Evolutionary conservation across 345 rosid genomes (phyloP).

Genomic region (Aurinia saxatilis): DNA sequence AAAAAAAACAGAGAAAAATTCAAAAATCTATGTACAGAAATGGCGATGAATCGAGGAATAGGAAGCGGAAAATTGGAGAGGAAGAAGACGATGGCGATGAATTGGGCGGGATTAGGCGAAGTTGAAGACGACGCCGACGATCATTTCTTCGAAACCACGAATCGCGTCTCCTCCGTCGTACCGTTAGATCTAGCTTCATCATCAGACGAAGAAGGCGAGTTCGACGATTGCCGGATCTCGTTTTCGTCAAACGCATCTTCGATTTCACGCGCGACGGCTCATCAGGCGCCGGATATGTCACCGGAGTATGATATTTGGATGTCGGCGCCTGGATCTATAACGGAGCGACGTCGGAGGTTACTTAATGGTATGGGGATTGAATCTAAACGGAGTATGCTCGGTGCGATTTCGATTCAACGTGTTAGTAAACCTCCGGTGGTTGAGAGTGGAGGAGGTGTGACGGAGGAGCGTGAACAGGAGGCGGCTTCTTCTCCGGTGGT

Average conservation of each 20-base stretch:
- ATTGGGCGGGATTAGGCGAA: slow-evolving; percentile 63
- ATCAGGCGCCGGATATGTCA: slow-evolving; percentile 26
- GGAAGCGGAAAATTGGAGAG: slow-evolving; percentile 37
- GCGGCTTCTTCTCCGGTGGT: neutral
- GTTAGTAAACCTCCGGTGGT: slow-evolving; percentile 5
- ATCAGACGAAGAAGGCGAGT: slow-evolving; percentile 59
- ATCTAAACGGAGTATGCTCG: slow-evolving; percentile 32
- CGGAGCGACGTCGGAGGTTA: slow-evolving; percentile 62
- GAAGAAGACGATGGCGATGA: slow-evolving; percentile 61
- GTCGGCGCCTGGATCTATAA: slow-evolving; percentile 81
- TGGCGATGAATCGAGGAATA: slow-evolving; percentile 11
- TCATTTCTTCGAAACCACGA: slow-evolving; percentile 51
- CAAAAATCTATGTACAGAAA: slow-evolving; percentile 10
- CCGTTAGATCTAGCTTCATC: slow-evolving; percentile 56
- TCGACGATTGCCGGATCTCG: slow-evolving; percentile 64
- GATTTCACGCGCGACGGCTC: slow-evolving; percentile 15
- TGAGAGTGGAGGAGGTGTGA: slow-evolving; percentile 1
- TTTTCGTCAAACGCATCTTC: slow-evolving; percentile 45
- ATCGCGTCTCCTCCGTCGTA: slow-evolving; percentile 45
- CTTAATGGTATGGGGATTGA: slow-evolving; percentile 75
- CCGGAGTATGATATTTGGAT: slow-evolving; percentile 77
- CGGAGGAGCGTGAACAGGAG: neutral
- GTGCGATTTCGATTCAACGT: slow-evolving; percentile 28
- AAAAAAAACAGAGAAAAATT: neutral
- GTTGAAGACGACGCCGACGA: slow-evolving; percentile 66